phyloP scores from a whole-genome alignment of 768 basidiomycete species.

The Agaricus subrufescens region DNA sequence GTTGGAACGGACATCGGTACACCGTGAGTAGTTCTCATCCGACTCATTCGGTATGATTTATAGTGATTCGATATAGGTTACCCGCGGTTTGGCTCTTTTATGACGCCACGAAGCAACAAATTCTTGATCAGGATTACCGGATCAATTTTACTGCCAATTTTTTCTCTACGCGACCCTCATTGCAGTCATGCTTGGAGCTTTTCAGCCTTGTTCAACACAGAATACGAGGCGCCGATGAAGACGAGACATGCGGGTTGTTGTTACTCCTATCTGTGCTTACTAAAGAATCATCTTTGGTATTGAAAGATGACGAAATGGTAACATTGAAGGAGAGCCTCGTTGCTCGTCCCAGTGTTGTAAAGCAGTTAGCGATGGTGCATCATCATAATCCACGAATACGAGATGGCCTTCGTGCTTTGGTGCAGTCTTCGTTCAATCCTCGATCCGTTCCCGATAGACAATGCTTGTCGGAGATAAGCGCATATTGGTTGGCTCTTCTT shows the following conservation, averaged over 20 bases:
- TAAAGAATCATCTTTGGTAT: constrained; percentile 16
- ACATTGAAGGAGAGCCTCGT: constrained; percentile 38
- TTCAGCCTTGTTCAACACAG: constrained; percentile 12
- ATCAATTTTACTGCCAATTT: neutral
- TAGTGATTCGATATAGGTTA: neutral
- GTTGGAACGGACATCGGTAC: neutral
- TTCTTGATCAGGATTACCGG: constrained; percentile 3
- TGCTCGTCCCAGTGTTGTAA: constrained; percentile 25
- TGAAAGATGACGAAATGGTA: constrained; percentile 26
- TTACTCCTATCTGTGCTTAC: constrained; percentile 35
- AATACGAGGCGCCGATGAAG: neutral
- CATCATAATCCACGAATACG: constrained; percentile 29
- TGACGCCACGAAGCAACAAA: neutral
- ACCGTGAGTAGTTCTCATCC: neutral
- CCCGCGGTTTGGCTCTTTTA: constrained; percentile 6
- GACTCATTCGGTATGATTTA: no score
- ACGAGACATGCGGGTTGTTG: constrained; percentile 27
- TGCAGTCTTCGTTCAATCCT: constrained; percentile 34
- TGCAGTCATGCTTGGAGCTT: constrained; percentile 13
- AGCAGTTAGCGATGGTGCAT: constrained; percentile 26
- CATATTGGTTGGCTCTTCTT: constrained; percentile 37
- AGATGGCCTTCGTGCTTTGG: constrained; percentile 38
- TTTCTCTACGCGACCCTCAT: neutral
- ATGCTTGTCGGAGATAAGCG: constrained; percentile 34
- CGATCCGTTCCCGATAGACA: constrained; percentile 29